Evolutionary conservation across 2,329 filamentous ascomycete species (phyloP).

Genomic region (Arthrobotrys sphaeroides): DNA sequence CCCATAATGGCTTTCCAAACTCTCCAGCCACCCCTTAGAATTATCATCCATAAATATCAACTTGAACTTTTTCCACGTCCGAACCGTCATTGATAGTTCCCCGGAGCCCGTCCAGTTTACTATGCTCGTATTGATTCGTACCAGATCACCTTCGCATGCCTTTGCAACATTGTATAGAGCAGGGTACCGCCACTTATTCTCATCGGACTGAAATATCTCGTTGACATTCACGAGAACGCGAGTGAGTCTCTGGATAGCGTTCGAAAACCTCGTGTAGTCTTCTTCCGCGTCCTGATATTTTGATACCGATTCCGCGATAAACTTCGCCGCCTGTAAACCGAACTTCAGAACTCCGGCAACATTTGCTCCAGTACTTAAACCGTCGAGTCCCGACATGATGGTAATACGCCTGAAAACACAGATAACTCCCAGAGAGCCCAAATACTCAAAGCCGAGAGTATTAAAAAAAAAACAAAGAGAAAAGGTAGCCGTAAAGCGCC

Average conservation of each 20-base stretch:
- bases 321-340: slow-evolving; percentile 17
- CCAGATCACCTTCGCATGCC: slow-evolving; percentile 18
- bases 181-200: slow-evolving; percentile 2
- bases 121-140: neutral
- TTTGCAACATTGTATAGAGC: neutral
- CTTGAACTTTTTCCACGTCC: slow-evolving; percentile 39
- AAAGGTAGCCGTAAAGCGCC: neutral
- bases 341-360: slow-evolving; percentile 17
- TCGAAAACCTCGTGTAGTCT: slow-evolving; percentile 4
- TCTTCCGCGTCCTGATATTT: slow-evolving; percentile 23
- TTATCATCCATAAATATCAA: slow-evolving; percentile 16
- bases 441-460: neutral
- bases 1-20: neutral
- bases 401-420: neutral
- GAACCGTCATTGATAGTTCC: neutral
- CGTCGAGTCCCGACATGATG: slow-evolving; percentile 24
- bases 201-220: neutral
- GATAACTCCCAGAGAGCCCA: neutral
- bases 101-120: neutral
- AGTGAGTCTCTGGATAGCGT: slow-evolving; percentile 2
- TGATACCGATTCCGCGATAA: slow-evolving; percentile 26
- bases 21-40: slow-evolving; percentile 1
- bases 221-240: slow-evolving; percentile 9
- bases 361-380: neutral
- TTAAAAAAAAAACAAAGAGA: neutral